Evolutionary conservation across 352 stramenopile species (phyloP), one percentile per base, ranked within the genome.

Genomic region (Globisporangium lucens): DNA sequence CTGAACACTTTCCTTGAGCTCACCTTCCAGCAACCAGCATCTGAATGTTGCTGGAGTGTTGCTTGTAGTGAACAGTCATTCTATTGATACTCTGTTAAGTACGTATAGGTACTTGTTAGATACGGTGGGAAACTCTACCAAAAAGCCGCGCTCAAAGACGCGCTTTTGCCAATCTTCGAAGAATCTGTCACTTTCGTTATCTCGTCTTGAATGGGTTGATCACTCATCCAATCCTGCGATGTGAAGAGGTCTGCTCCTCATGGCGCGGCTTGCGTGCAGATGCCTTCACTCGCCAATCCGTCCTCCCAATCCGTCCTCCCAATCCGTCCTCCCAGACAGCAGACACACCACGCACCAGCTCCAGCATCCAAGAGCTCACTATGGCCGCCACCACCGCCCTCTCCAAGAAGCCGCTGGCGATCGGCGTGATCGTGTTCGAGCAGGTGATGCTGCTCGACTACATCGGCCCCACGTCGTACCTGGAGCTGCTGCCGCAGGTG

Each of bases 361-460:
- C 7, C 30, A 46, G 27, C 27, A 20, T 17, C 12, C 38, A 46
- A 46, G 13, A 20, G 1, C 7, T 51, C 35, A 29, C 6, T 13
- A 63, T 63, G 55, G 55, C 29, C 15, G 41, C 33, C 22, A 58
- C 41, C 8, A 22, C 56, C 15, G 9, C 61, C 22, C 22, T 46
- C 38, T 46, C 33, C 13, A 52, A 49, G 5, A 60, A 30, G n/a
- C 63, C 72, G 47, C 67, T 90, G 22, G 63, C 59, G 13, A 72
- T 91, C 43, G 83, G 78, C 59, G 78, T 91, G 27, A 70, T 91
- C 63, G 67, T 91, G 43, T 91, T 85, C 62, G 76, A 87, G 27
- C 65, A 66, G 56, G 79, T 89, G 55, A 81, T 86, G 73, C 68
- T 79, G 70, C 77, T 89, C 57, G 83, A 91, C 65, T 89, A 74